Evolutionary conservation across 2,329 filamentous ascomycete genomes (phyloP), one percentile per base, ranked within the genome.

Genomic region (Botrytis fragariae): DNA sequence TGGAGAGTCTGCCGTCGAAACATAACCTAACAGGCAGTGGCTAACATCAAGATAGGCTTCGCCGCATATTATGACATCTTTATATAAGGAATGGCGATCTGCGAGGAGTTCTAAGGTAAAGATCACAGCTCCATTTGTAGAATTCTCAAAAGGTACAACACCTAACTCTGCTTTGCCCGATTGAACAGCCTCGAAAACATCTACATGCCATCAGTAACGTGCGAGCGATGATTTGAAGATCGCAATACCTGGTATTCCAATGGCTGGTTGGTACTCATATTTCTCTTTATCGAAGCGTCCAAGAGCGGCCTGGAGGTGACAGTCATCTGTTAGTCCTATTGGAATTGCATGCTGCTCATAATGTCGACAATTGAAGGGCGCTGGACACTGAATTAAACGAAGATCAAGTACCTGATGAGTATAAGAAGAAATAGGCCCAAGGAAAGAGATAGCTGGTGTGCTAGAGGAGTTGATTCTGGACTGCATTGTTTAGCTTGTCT

Each of bases 61-160:
- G 63, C 89, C 93, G 80, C 91, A 93, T 59, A 98, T 92, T 65
- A 87, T 86, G 63, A 98, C 87, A 80, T 93, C 89, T 18, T 86
- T 85, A 80, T 92, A 93, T 61, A 83, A 83, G 60, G 82, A 83
- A 57, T 89, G 84, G 39, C 92, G 86, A 83, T 97, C 94, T 77
- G 93, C 93, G 74, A 99, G 89, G 76, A 95, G 89, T 83, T 98
- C 95, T 37, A 98, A 88, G 0, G 95, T 97, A 82, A 94, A 93
- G 72, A 96, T 90, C 68, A 99, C 96, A 72, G 92, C 91, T 79
- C 96, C 96, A 82, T 98, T 97, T 81, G 93, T 95, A 59, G 93
- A 97, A 85, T 99, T 99, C 81, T 98, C 95, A 83, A 97, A 95
- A 10, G 96, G 96, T 2, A 98, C 92, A 45, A 98, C 92, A 77